Percentiles rank a stretch among this genome's conserved stretches.
Evolutionary conservation across 495 filamentous ascomycete genomes (phyloP).

Genomic region (Geoglossum glabrum): DNA sequence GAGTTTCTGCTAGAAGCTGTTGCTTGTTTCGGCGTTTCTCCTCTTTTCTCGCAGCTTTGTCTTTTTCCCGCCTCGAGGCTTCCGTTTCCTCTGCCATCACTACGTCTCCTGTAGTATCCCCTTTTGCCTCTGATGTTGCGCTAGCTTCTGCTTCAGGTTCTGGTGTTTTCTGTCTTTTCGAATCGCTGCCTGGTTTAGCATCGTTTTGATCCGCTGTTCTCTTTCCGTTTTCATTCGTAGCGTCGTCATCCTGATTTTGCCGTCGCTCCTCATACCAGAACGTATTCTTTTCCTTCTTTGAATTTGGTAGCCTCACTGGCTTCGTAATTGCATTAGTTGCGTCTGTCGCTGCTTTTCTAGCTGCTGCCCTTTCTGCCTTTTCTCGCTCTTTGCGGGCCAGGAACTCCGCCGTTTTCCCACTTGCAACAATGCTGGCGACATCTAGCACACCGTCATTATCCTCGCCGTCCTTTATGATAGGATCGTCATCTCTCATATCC

Average conservation of each 20-base stretch:
- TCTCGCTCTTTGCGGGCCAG: slow-evolving; percentile 81
- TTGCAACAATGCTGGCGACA: slow-evolving; percentile 80
- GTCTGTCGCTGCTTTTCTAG: slow-evolving; percentile 31
- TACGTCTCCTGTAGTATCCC: slow-evolving; percentile 3
- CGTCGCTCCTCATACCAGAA: slow-evolving; percentile 72
- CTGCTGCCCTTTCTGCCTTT: slow-evolving; percentile 51
- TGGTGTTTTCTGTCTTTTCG: slow-evolving; percentile 22
- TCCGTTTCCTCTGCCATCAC: slow-evolving; percentile 10
- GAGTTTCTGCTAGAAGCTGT: slow-evolving; percentile 21
- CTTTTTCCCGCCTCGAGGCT: slow-evolving; percentile 2
- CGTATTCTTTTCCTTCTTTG: slow-evolving; percentile 49
- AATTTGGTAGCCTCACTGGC: slow-evolving; percentile 51
- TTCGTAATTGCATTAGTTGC: slow-evolving; percentile 26
- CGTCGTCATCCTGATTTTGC: slow-evolving; percentile 36
- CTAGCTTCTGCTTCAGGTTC: slow-evolving; percentile 10
- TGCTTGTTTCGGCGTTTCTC: slow-evolving; percentile 20
- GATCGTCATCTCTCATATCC: slow-evolving; percentile 24
- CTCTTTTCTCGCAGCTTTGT: slow-evolving; percentile 17
- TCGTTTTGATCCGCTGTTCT: slow-evolving; percentile 17
- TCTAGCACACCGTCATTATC: slow-evolving; percentile 76
- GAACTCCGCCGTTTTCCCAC: slow-evolving; percentile 81
- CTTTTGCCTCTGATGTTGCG: slow-evolving; percentile 5
- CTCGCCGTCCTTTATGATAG: slow-evolving; percentile 20
- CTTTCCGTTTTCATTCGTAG: slow-evolving; percentile 23
- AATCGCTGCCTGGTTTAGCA: slow-evolving; percentile 18